Evolutionary conservation across 2,329 filamentous ascomycete genomes (phyloP).

Genomic region (Aureobasidium zeae): DNA sequence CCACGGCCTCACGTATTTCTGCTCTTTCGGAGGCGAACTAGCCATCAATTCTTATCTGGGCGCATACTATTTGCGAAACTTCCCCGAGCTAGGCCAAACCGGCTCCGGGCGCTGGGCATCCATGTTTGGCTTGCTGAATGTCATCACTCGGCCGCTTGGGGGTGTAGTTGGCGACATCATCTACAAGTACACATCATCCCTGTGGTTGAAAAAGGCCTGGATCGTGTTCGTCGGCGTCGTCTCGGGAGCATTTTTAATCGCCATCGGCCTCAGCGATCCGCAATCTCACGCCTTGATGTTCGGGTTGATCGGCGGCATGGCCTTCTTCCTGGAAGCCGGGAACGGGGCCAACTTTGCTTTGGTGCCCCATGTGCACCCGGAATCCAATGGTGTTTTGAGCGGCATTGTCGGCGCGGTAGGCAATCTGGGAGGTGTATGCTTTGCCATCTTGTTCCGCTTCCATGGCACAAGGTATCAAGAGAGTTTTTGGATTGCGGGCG

Average conservation of each 20-base stretch:
- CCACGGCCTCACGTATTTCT: constrained; percentile 47
- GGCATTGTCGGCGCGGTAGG: constrained; percentile 71
- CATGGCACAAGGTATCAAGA: constrained; percentile 51
- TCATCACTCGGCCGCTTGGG: constrained; percentile 57
- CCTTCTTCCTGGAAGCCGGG: constrained; percentile 72
- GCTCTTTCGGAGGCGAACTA: constrained; percentile 52
- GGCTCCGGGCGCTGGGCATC: constrained; percentile 53
- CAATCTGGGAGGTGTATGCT: constrained; percentile 77
- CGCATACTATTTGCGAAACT: constrained; percentile 49
- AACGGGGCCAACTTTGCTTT: constrained; percentile 84
- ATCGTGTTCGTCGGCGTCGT: constrained; percentile 47
- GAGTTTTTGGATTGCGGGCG: constrained; percentile 73
- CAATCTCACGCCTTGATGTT: constrained; percentile 57
- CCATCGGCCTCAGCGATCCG: constrained; percentile 56
- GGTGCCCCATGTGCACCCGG: constrained; percentile 76
- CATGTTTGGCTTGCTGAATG: constrained; percentile 68
- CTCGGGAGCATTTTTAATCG: constrained; percentile 51
- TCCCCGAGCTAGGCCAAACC: constrained; percentile 48
- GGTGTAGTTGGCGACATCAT: constrained; percentile 51
- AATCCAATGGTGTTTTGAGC: constrained; percentile 69
- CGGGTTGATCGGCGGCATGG: constrained; percentile 65
- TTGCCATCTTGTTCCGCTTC: constrained; percentile 71
- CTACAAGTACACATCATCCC: constrained; percentile 46
- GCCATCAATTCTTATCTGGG: constrained; percentile 53
- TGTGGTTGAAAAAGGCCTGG: constrained; percentile 56